Conservation (phyloP, 805 yeast species). For the Metschnikowia peoriensis region DNA sequence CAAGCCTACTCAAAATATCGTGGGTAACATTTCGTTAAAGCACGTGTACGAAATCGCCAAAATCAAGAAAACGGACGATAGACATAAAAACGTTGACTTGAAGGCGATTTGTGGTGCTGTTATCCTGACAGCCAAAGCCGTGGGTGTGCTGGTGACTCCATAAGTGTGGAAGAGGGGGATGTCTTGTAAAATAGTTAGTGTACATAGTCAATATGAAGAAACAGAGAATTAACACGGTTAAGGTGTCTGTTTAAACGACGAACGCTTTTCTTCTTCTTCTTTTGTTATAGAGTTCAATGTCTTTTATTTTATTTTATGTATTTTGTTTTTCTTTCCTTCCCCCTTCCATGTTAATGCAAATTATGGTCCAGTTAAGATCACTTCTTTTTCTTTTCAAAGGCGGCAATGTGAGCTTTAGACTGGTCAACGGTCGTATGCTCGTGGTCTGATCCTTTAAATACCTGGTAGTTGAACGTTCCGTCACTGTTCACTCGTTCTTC, state of each 20-base stretch:
- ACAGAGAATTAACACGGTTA: not conserved
- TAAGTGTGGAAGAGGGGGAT: slow-evolving; percentile 24
- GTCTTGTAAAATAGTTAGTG: slow-evolving; percentile 11
- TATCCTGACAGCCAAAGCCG: slow-evolving; percentile 82
- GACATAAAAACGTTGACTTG: slow-evolving; percentile 68
- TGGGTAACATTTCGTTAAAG: slow-evolving; percentile 73
- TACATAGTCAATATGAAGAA: slow-evolving; percentile 11
- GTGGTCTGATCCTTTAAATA: slow-evolving; percentile 56
- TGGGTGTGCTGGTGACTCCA: slow-evolving; percentile 81
- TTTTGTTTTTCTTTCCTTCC: not conserved
- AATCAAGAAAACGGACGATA: slow-evolving; percentile 82
- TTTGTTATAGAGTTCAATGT: too few species aligned
- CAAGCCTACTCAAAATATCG: slow-evolving; percentile 51
- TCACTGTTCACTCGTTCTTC: slow-evolving; percentile 40
- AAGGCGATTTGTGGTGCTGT: slow-evolving; percentile 79
- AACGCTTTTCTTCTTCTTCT: too few species aligned
- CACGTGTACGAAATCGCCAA: slow-evolving; percentile 94
- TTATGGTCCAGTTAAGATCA: not conserved
- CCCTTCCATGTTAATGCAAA: not conserved
- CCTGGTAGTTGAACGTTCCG: slow-evolving; percentile 36
- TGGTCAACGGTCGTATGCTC: slow-evolving; percentile 88
- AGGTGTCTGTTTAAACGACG: too few species aligned
- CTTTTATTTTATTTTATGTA: too few species aligned
- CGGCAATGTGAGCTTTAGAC: slow-evolving; percentile 93
- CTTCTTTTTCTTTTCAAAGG: slow-evolving; percentile 80